Evolutionary conservation across 805 yeast species (phyloP).

Genomic region (Phaffomyces thermotolerans): DNA sequence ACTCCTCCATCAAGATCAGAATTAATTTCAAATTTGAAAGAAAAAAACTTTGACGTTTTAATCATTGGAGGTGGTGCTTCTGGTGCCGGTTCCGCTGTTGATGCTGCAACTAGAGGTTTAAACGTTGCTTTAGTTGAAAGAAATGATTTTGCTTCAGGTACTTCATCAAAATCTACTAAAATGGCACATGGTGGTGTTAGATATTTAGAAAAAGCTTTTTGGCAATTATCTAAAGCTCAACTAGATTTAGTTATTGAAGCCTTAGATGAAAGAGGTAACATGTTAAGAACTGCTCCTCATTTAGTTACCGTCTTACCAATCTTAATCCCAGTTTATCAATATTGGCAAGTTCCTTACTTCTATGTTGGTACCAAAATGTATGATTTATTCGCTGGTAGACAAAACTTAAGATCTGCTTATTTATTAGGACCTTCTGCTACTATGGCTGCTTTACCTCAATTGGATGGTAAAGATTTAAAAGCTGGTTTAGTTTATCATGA

Average conservation of each 20-base stretch:
- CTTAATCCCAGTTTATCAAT: constrained; percentile 90
- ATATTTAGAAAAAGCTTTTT: constrained; percentile 89
- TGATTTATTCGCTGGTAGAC: constrained; percentile 87
- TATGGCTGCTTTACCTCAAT: constrained; percentile 74
- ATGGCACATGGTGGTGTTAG: constrained; percentile 98
- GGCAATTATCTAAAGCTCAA: constrained; percentile 87
- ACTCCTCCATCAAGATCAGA: constrained; percentile 53
- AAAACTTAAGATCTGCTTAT: constrained; percentile 75
- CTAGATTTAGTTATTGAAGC: constrained; percentile 85
- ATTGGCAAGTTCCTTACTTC: constrained; percentile 95
- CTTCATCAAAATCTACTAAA: constrained; percentile 89
- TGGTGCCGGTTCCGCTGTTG: constrained; percentile 89
- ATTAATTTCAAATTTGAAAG: constrained; percentile 41
- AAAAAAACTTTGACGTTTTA: constrained; percentile 65
- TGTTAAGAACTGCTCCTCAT: constrained; percentile 89
- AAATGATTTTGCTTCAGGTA: constrained; percentile 86
- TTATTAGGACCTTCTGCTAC: constrained; percentile 61
- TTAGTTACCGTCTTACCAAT: constrained; percentile 80
- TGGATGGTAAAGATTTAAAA: constrained; percentile 69
- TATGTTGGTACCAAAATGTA: constrained; percentile 87
- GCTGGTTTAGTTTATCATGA: constrained; percentile 93
- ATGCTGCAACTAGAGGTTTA: constrained; percentile 85
- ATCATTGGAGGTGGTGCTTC: constrained; percentile 96
- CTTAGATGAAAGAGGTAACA: constrained; percentile 76
- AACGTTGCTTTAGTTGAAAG: constrained; percentile 83